A percentile compares a stretch with the other conserved stretches of the same genome.
These are phyloP conservation scores for Opeltia flavorubescens DNA, from an alignment of 495 filamentous ascomycete genomes.

Conservation along the genomic window DNA sequence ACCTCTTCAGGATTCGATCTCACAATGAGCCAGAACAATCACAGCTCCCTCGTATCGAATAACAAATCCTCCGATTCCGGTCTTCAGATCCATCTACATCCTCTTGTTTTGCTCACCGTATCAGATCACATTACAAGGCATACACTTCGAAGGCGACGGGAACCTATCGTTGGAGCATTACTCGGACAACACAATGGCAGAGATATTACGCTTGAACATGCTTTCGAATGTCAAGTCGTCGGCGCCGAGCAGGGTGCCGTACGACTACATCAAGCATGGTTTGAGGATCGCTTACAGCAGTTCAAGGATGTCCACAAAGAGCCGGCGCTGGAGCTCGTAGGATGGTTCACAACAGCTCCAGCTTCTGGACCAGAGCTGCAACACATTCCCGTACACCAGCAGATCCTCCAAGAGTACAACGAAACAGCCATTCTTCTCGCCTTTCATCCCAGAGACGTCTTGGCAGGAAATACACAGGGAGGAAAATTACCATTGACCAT, in stretches of 20 bases:
- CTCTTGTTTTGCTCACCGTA: slow-evolving; percentile 87
- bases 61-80: slow-evolving; percentile 59
- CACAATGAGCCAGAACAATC: not conserved
- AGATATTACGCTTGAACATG: slow-evolving; percentile 81
- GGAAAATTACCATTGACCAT: slow-evolving; percentile 80
- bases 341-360: slow-evolving; percentile 83
- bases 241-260: slow-evolving; percentile 35
- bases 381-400: slow-evolving; percentile 61
- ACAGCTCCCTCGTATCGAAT: slow-evolving; percentile 43
- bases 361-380: slow-evolving; percentile 50
- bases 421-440: slow-evolving; percentile 79
- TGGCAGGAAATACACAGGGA: slow-evolving; percentile 31
- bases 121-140: slow-evolving; percentile 93
- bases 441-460: slow-evolving; percentile 53
- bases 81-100: slow-evolving; percentile 76
- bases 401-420: slow-evolving; percentile 58
- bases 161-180: slow-evolving; percentile 73
- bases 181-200: slow-evolving; percentile 84
- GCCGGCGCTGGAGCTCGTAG: slow-evolving; percentile 74
- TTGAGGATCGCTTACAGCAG: slow-evolving; percentile 64
- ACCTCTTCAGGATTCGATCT: not conserved
- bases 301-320: slow-evolving; percentile 83
- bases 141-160: slow-evolving; percentile 55
- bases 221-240: slow-evolving; percentile 61
- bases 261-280: slow-evolving; percentile 55